Conservation (phyloP, 2,329 filamentous ascomycete genomes). For the Cordyceps sp. region DNA sequence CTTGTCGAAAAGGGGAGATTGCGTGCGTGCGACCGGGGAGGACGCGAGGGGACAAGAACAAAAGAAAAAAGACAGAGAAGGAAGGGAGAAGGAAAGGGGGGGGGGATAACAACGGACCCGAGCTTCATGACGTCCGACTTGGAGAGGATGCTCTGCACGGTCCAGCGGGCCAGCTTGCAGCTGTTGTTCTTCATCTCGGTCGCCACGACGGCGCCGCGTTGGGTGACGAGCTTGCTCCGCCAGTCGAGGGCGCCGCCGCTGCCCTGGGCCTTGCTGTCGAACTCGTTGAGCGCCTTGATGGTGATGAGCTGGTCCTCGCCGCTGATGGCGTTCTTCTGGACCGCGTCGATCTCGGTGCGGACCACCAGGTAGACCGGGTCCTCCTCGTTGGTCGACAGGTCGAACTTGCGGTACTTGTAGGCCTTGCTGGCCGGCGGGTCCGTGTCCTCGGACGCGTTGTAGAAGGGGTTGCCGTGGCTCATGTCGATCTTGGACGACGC, state of each 20-base stretch:
- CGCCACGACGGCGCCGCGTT: slow-evolving; percentile 91
- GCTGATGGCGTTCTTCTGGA: slow-evolving; percentile 85
- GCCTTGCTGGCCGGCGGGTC: slow-evolving; percentile 90
- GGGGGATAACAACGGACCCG: slow-evolving; percentile 41
- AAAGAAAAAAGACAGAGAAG: not conserved
- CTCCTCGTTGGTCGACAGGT: slow-evolving; percentile 86
- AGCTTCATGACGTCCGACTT: slow-evolving; percentile 99
- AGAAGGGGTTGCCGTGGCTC: slow-evolving; percentile 87
- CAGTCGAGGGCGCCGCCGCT: slow-evolving; percentile 92
- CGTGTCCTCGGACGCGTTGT: slow-evolving; percentile 82
- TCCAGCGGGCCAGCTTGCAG: slow-evolving; percentile 97
- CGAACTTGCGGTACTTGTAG: slow-evolving; percentile 97
- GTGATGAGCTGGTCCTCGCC: slow-evolving; percentile 84
- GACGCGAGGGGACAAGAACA: not conserved
- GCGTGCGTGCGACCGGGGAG: no score
- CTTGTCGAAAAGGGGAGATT: no score
- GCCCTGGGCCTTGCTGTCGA: slow-evolving; percentile 94
- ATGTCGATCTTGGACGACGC: slow-evolving; percentile 67
- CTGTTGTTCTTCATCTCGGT: slow-evolving; percentile 99
- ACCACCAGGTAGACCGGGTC: slow-evolving; percentile 87
- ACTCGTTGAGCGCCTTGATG: slow-evolving; percentile 96
- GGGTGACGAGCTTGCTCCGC: slow-evolving; percentile 83
- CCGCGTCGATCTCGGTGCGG: slow-evolving; percentile 85
- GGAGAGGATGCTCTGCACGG: slow-evolving; percentile 87
- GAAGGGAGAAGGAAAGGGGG: not conserved